Percentiles rank a stretch among this genome's conserved stretches.
phyloP scores from a whole-genome alignment of 371 early-diverging fungal species.

The Phascolomyces articulosus region DNA sequence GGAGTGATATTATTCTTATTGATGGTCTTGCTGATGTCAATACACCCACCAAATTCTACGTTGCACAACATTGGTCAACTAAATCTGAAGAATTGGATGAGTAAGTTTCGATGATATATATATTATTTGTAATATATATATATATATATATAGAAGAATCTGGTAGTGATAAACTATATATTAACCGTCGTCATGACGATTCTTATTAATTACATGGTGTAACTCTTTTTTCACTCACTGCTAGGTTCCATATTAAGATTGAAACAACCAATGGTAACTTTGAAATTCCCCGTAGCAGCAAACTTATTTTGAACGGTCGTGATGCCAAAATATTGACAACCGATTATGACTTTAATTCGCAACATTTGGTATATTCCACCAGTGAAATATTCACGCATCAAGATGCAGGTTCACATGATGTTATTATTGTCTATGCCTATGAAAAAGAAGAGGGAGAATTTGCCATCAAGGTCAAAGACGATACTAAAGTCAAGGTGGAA shows the following conservation, averaged over 20 bases:
- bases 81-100: slow-evolving; percentile 6
- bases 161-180: too few relatives aligned
- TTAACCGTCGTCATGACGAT: too few relatives aligned
- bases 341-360: slow-evolving; percentile 26
- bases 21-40: slow-evolving; percentile 15
- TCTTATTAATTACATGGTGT: background rate
- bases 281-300: slow-evolving; percentile 12
- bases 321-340: slow-evolving; percentile 26
- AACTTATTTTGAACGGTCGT: slow-evolving; percentile 22
- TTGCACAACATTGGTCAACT: slow-evolving; percentile 17
- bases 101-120: slow-evolving; percentile 7
- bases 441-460: slow-evolving; percentile 26
- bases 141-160: too few relatives aligned
- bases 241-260: slow-evolving; percentile 17
- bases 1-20: slow-evolving; percentile 11
- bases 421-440: slow-evolving; percentile 22
- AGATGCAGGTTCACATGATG: slow-evolving; percentile 15
- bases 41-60: slow-evolving; percentile 15
- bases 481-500: slow-evolving; percentile 1
- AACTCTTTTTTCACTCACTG: background rate
- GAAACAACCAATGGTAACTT: slow-evolving; percentile 14
- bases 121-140: background rate
- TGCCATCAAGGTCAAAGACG: slow-evolving; percentile 12
- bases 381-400: slow-evolving; percentile 27
- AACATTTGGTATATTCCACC: slow-evolving; percentile 28